A percentile compares a stretch with the other conserved stretches of the same genome.
Evolutionary conservation across 2,329 filamentous ascomycete genomes (phyloP).

Genomic region (Fusarium buharicum): DNA sequence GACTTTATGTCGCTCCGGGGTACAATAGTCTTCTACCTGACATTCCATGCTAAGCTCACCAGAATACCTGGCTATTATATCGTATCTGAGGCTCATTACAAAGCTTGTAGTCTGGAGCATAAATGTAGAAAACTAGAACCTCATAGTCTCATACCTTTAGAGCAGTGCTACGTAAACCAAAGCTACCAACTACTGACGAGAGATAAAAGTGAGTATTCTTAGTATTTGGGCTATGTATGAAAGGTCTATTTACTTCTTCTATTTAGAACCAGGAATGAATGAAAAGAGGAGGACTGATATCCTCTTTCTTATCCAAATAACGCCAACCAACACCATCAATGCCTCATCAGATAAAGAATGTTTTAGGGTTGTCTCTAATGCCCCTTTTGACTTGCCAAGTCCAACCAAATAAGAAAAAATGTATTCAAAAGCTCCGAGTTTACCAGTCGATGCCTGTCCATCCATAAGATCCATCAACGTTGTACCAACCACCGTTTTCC

Average conservation of each 20-base stretch:
- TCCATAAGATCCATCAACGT: conserved; percentile 77
- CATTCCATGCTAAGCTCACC: too few species aligned
- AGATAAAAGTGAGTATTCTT: too few species aligned
- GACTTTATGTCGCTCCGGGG: too few species aligned
- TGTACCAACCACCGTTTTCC: conserved; percentile 72
- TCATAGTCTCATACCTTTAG: too few species aligned
- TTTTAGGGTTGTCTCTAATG: conserved; percentile 4
- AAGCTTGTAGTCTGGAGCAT: too few species aligned
- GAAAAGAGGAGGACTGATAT: conserved; percentile 24
- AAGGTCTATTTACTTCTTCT: neutral
- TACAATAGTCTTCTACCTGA: too few species aligned
- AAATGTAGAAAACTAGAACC: too few species aligned
- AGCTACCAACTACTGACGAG: too few species aligned
- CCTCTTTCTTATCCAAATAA: conserved; percentile 27
- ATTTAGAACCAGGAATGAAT: neutral
- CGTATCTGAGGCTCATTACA: too few species aligned
- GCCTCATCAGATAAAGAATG: conserved; percentile 18
- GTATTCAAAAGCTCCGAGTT: neutral
- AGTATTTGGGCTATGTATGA: neutral
- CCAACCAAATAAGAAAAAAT: neutral
- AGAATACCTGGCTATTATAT: too few species aligned
- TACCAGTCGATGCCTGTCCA: conserved; percentile 65
- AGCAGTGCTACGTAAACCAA: too few species aligned
- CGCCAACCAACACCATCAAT: conserved; percentile 35
- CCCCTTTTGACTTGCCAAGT: neutral